phyloP scores from a whole-genome alignment of 1,284 basidiomycete genomes.

The Rhodotorula sp. region DNA sequence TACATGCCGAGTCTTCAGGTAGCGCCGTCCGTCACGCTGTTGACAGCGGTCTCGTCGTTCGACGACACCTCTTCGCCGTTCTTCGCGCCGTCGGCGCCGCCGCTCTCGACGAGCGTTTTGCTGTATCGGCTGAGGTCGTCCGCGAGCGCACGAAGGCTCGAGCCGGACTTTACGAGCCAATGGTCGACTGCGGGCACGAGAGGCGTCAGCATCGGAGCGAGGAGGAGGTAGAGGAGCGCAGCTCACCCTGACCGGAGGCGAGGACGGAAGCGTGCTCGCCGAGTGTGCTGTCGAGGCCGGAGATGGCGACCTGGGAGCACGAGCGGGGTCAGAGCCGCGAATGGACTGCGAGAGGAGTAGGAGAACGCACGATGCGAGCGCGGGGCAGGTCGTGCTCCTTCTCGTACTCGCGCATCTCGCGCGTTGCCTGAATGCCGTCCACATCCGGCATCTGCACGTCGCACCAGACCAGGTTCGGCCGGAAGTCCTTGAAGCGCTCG shows the following conservation, averaged over 20 bases:
- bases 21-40: not conserved
- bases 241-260: conserved; percentile 3
- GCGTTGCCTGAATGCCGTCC: conserved; percentile 13
- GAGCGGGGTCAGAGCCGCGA: not conserved
- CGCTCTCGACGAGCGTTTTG: conserved; percentile 4
- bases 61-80: not conserved
- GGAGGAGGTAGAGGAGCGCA: not conserved
- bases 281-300: conserved; percentile 11
- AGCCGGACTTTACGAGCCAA: conserved; percentile 14
- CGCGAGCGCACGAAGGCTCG: not conserved
- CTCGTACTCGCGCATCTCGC: conserved; percentile 14
- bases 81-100: not conserved
- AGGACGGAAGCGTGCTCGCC: not conserved
- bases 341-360: not conserved
- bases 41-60: not conserved
- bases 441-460: conserved; percentile 24
- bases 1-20: not conserved
- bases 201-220: not conserved
- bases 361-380: conserved; percentile 1
- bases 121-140: conserved; percentile 5
- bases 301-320: conserved; percentile 1
- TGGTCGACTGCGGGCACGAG: not conserved
- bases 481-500: conserved; percentile 9
- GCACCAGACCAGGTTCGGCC: conserved; percentile 19
- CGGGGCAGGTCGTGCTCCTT: not conserved